phyloP scores from a whole-genome alignment of 2,329 filamentous ascomycete species.

The Coleophoma cylindrospora region DNA sequence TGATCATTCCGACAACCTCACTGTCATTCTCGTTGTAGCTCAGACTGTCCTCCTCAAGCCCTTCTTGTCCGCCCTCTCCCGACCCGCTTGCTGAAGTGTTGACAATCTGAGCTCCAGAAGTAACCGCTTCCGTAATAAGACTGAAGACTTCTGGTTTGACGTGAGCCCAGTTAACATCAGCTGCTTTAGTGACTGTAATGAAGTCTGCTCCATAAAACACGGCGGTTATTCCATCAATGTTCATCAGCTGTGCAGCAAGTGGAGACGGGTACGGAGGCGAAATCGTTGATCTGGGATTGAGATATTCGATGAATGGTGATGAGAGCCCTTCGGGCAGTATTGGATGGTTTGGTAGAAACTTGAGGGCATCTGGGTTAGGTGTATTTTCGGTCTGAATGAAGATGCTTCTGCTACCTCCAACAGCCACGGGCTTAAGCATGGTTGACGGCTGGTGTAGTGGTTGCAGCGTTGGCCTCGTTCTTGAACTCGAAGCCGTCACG shows the following conservation, averaged over 20 bases:
- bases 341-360: slow-evolving; percentile 88
- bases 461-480: slow-evolving; percentile 38
- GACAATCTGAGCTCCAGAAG: slow-evolving; percentile 76
- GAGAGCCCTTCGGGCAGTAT: slow-evolving; percentile 72
- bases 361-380: slow-evolving; percentile 91
- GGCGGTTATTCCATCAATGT: slow-evolving; percentile 88
- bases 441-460: slow-evolving; percentile 33
- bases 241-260: slow-evolving; percentile 84
- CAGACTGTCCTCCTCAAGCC: slow-evolving; percentile 60
- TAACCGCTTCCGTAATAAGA: slow-evolving; percentile 89
- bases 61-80: slow-evolving; percentile 42
- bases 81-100: slow-evolving; percentile 60
- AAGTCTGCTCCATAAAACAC: slow-evolving; percentile 95
- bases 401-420: slow-evolving; percentile 61
- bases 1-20: slow-evolving; percentile 97
- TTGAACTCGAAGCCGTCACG: slow-evolving; percentile 39
- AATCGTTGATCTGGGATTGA: slow-evolving; percentile 82
- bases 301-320: slow-evolving; percentile 84
- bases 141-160: slow-evolving; percentile 94
- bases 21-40: slow-evolving; percentile 85
- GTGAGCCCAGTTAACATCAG: slow-evolving; percentile 87
- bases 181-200: slow-evolving; percentile 91
- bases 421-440: slow-evolving; percentile 30
- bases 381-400: slow-evolving; percentile 98
- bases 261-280: slow-evolving; percentile 86